These are phyloP conservation scores for Eragrostis curvula DNA, from an alignment of 176 grass and related monocot species.

Conservation along the genomic window DNA sequence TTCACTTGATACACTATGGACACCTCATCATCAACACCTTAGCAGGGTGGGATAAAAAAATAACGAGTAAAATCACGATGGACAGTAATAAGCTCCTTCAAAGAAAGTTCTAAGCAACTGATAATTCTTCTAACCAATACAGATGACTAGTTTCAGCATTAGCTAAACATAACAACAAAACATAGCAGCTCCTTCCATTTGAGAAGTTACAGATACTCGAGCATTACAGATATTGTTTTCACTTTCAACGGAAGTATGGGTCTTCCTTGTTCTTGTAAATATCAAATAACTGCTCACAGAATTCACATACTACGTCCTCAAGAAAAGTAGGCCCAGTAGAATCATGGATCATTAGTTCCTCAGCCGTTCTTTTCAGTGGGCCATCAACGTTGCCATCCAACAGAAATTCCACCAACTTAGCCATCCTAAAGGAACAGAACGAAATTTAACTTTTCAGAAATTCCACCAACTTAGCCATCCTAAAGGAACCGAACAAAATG, in stretches of 20 bases:
- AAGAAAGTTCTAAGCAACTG: not conserved
- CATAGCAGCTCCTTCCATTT: not conserved
- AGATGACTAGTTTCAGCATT: slow-evolving; percentile 18
- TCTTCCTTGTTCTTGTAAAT: slow-evolving; percentile 51
- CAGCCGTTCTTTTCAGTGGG: slow-evolving; percentile 27
- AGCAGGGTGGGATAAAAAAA: not conserved
- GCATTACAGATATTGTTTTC: not conserved
- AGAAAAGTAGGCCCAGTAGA: not conserved
- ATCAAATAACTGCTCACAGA: slow-evolving; percentile 16
- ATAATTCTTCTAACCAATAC: not conserved
- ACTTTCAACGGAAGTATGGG: slow-evolving; percentile 41
- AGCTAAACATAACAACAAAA: slow-evolving; percentile 37
- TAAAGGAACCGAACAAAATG: slow-evolving; percentile 20
- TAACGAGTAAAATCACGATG: not conserved
- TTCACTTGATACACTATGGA: not conserved
- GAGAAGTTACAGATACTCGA: not conserved
- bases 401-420: slow-evolving; percentile 34
- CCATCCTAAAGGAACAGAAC: slow-evolving; percentile 31
- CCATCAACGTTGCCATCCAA: slow-evolving; percentile 43
- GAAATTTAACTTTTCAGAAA: slow-evolving; percentile 36
- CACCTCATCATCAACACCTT: not conserved
- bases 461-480: slow-evolving; percentile 9
- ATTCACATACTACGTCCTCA: not conserved
- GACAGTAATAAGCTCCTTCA: not conserved
- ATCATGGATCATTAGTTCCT: slow-evolving; percentile 30